Conservation (phyloP, 2,329 filamentous ascomycete species). For the Thielaviopsis punctulata region DNA sequence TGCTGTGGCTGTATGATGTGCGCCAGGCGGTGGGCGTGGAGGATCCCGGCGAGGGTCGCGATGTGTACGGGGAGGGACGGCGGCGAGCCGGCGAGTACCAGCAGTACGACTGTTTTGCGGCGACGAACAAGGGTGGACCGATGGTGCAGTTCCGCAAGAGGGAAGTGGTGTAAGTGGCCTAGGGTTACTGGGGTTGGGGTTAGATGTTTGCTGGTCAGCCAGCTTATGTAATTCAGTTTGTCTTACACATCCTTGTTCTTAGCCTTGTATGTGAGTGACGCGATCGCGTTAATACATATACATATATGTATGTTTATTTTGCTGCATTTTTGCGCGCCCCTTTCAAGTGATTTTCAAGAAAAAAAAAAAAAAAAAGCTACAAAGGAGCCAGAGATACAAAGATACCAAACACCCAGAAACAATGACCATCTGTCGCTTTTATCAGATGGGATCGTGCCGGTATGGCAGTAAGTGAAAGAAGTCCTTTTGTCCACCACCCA, state of each 20-base stretch:
- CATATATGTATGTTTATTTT: too few species aligned
- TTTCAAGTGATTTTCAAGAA: too few species aligned
- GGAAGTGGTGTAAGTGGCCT: slow-evolving; percentile 6
- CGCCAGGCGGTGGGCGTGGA: slow-evolving; percentile 29
- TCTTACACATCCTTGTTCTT: too few species aligned
- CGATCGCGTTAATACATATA: too few species aligned
- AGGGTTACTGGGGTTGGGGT: background rate
- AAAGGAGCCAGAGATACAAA: background rate
- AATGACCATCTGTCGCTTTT: slow-evolving; percentile 13
- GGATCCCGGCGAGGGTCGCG: slow-evolving; percentile 35
- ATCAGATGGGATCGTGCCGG: slow-evolving; percentile 27
- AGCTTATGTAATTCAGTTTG: background rate
- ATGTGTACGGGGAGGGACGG: slow-evolving; percentile 34
- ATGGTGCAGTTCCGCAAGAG: slow-evolving; percentile 42
- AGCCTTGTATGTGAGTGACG: too few species aligned
- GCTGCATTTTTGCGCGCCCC: too few species aligned
- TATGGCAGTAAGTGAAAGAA: slow-evolving; percentile 34
- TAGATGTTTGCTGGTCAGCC: too few species aligned
- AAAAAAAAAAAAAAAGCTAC: too few species aligned
- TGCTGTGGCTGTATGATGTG: slow-evolving; percentile 45
- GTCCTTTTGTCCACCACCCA: slow-evolving; percentile 4
- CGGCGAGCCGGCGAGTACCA: slow-evolving; percentile 46
- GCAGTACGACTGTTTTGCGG: slow-evolving; percentile 56
- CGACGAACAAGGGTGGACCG: slow-evolving; percentile 48
- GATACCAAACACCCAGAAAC: background rate